These are phyloP conservation scores for Davidsoniella neocaledoniae DNA, from an alignment of 2,329 filamentous ascomycete species.

Conservation along the genomic window DNA sequence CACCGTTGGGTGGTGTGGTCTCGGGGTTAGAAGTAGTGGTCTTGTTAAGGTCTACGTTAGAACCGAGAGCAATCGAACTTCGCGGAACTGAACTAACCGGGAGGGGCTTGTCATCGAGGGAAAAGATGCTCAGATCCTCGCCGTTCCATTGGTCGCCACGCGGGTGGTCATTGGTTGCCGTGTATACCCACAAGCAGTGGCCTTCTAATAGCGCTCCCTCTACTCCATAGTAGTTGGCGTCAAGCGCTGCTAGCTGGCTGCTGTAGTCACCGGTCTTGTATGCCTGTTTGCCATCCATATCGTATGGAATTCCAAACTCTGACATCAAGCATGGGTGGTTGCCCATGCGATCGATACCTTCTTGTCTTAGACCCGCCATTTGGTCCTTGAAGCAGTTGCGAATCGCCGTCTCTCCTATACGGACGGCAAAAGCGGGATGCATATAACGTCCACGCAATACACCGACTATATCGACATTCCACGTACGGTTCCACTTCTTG, in stretches of 20 bases:
- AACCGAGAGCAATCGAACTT: conserved; percentile 9
- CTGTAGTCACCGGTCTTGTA: conserved; percentile 93
- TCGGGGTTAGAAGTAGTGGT: background rate
- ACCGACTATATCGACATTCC: conserved; percentile 93
- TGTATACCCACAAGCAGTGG: conserved; percentile 82
- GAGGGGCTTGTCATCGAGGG: conserved; percentile 57
- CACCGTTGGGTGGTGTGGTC: background rate
- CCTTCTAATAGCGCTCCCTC: conserved; percentile 74
- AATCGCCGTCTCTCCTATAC: conserved; percentile 83
- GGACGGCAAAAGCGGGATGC: conserved; percentile 79
- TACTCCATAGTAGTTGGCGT: conserved; percentile 87
- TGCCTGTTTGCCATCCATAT: conserved; percentile 93
- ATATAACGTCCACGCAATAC: conserved; percentile 78
- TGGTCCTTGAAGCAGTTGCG: conserved; percentile 86
- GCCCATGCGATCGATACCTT: conserved; percentile 78
- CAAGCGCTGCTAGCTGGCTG: conserved; percentile 80
- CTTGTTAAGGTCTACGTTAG: conserved; percentile 9
- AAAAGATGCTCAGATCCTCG: conserved; percentile 86
- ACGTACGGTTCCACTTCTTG: conserved; percentile 95
- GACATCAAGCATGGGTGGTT: conserved; percentile 79
- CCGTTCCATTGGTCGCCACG: conserved; percentile 95
- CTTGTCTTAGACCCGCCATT: conserved; percentile 62
- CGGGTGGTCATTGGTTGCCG: conserved; percentile 64
- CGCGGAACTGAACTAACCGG: conserved; percentile 31
- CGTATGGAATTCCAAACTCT: conserved; percentile 94